Percentiles rank a stretch among this genome's conserved stretches.
Conservation (phyloP, 1,139 yeast genomes). For the Suhomyces maxii region DNA sequence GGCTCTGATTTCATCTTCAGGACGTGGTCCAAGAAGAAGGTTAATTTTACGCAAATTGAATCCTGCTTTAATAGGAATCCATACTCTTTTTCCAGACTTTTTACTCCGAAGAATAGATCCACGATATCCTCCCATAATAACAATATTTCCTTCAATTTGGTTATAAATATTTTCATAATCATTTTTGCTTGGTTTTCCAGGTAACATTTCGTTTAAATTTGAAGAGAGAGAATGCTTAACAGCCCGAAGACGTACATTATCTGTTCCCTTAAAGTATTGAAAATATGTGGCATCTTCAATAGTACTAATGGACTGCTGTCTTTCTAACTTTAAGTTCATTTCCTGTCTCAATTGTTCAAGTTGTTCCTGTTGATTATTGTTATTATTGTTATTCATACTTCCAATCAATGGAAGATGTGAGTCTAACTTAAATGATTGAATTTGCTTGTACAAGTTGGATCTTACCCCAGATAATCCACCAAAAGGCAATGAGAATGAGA, state of each 20-base stretch:
- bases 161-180: slow-evolving; percentile 36
- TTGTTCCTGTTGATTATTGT: slow-evolving; percentile 13
- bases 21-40: slow-evolving; percentile 68
- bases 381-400: slow-evolving; percentile 1
- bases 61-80: slow-evolving; percentile 91
- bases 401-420: slow-evolving; percentile 25
- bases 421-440: slow-evolving; percentile 23
- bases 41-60: slow-evolving; percentile 69
- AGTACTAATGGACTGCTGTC: slow-evolving; percentile 61
- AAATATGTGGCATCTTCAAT: slow-evolving; percentile 64
- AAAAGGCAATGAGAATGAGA: slow-evolving; percentile 43
- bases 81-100: slow-evolving; percentile 62
- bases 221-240: slow-evolving; percentile 62
- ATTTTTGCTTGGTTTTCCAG: slow-evolving; percentile 23
- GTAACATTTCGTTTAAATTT: slow-evolving; percentile 41
- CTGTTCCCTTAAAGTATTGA: slow-evolving; percentile 56
- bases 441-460: slow-evolving; percentile 25
- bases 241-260: slow-evolving; percentile 68
- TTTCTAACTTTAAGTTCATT: slow-evolving; percentile 46
- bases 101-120: slow-evolving; percentile 78
- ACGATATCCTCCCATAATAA: slow-evolving; percentile 83
- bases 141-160: slow-evolving; percentile 70
- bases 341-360: slow-evolving; percentile 28
- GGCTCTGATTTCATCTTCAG: slow-evolving; percentile 59
- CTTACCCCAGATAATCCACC: slow-evolving; percentile 33